Base-by-base conservation (phyloP, 2,329 filamentous ascomycete species). In the Ambrosiella xylebori region DNA sequence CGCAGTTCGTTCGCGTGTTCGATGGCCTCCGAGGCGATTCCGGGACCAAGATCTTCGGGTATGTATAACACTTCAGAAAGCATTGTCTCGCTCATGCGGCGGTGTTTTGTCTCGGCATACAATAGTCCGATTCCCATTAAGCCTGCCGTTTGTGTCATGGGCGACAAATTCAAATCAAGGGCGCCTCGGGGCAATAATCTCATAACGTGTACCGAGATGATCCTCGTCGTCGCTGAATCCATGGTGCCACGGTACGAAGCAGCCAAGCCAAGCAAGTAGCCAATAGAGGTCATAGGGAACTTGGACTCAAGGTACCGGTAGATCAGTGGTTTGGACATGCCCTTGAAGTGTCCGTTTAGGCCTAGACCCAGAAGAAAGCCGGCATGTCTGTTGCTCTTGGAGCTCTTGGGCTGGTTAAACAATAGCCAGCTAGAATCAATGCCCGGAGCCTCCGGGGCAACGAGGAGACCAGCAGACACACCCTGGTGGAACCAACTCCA, bases 291-390 rank as follows among this genome's bases (percentile, higher is more conserved):
- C 93, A 98, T 98, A 35, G 90, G 95, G 69, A 98, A 94, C 66
- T 98, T 98, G 1, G 93, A 91, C 0, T 93, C 98, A n/a, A 98
- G 74, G 64, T 98, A 98, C 67, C 96, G 97, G 77, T 97, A 98
- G 7, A 90, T 91, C 49, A 98, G 85, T 91, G 93, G 98, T 72
- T 97, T 97, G 2, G 93, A 93, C 36, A 98, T 79, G 7, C 82
- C 85, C 64, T 88, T 93, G n/a, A 98, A 74, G 70, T 98, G 94
- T 0, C 93, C 94, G 64, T 96, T 96, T 27, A 98, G 74, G 2
- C 93, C 93, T 3, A 98, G 76, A 3, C 89, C 93, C 0, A 98
- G 76, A 49, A 98, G 72, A 62, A 98, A 93, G 0, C 93, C 93
- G 37, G 93, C 94, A 68, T 98, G 93, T n/a, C 93, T 81, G 66